Base-by-base conservation (phyloP, 495 filamentous ascomycete genomes). In the Penicillium robsamsonii region DNA sequence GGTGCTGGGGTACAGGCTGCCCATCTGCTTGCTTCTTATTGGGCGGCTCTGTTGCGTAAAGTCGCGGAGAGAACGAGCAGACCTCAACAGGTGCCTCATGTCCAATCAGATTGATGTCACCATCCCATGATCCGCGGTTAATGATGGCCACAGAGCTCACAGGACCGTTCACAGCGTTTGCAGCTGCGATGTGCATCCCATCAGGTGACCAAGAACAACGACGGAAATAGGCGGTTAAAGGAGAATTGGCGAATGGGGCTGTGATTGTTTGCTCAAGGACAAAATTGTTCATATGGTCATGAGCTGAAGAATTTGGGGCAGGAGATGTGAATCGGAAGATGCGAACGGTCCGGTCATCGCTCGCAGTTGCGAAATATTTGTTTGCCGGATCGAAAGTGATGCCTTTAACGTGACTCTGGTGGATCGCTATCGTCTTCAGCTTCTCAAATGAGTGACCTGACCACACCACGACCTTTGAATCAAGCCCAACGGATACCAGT, bases 381-480 rank as follows among this genome's bases (percentile, higher is more conserved):
- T 97, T 97, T 18, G 95, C 95, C 2, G 94, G 94, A 65, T 99
- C 94, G 66, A 99, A 99, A 1, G 92, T 96, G 64, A 99, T 90
- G 24, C 94, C 94, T 70, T 99, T 99, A 68, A 99, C 95, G 65
- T 97, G 94, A 65, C 92, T 96, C 66, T 95, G 89, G 64, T 99
- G 94, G 40, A 90, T 83, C 8, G 89, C 84, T 11, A 99, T 76
- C 3, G 87, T 90, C 78, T 97, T 97, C 50, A 99, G 79, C 75
- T 96, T 97, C 72, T 99, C 94, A 62, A 99, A 99, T 17, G 93
- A 97, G 70, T 91, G 86, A 15, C 94, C 94, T 2, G 92, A 96
- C 94, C 94, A 99, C 13, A 97, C 87, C 43, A 99, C 95, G 17
- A 97, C 86, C 72, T 97, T 97, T 20, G 95, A 97, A 73, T 99